Evolutionary conservation across 2,329 filamentous ascomycete species (phyloP), one percentile per base, ranked within the genome.

Genomic region (Penicillium sp.): DNA sequence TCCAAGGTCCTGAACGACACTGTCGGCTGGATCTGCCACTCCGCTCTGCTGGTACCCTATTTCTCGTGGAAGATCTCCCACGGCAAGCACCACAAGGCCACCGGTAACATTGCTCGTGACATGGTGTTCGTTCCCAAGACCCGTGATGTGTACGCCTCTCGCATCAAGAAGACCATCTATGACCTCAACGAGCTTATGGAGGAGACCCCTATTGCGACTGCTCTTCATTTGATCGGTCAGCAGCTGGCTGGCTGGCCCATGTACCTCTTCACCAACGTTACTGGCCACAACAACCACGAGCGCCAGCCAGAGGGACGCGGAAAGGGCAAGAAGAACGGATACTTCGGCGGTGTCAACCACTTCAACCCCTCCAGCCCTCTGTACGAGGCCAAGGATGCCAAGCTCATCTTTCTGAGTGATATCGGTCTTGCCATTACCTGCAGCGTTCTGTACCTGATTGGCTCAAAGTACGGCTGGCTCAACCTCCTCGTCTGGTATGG

Each of bases 21-120:
- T 29, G 92, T 95, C 62, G 94, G 94, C 73, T 97, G 92, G 91
- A 79, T 97, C 76, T 87, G 92, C 71, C 94, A 98, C 83, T 97
- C 93, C 44, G 79, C 88, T 49, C 88, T 97, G 45, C 85, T 97
- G 60, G 94, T 99, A 53, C 95, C 95, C 23, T 99, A 98, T 84
- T 99, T 97, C 84, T 96, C 92, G 76, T 99, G 95, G 95, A 96
- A 99, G 84, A 93, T 98, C 81, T 97, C 93, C 69, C 95, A 99
- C 83, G 91, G 92, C 84, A 97, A 97, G 88, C 95, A 99, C 85
- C 95, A 99, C 91, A 98, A 98, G 87, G 93, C 93, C 67, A 99
- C 95, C 45, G 95, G 93, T 72, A 88, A 99, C 85, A 89, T 99
- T 82, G 93, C 96, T 82, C 92, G 94, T 70, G 95, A 99, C 81